A percentile compares a stretch with the other conserved stretches of the same genome.
phyloP scores from a whole-genome alignment of 2,329 filamentous ascomycete species.

The Colletotrichum tabaci region DNA sequence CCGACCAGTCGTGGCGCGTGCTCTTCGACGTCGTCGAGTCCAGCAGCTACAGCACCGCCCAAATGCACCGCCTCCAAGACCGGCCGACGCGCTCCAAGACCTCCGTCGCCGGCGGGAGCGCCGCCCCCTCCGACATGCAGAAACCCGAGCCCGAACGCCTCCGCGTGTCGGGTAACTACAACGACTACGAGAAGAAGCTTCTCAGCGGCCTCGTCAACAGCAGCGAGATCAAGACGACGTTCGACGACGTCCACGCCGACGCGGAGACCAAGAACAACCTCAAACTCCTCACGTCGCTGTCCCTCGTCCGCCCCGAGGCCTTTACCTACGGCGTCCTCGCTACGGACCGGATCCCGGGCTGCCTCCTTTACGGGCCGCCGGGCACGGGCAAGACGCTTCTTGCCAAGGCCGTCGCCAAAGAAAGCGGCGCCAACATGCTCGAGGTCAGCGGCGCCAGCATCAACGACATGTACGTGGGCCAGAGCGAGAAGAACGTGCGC shows the following conservation, averaged over 20 bases:
- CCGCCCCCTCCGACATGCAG: slow-evolving; percentile 20
- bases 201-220: slow-evolving; percentile 87
- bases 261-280: slow-evolving; percentile 88
- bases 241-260: slow-evolving; percentile 87
- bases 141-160: slow-evolving; percentile 41
- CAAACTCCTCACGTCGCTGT: slow-evolving; percentile 89
- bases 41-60: slow-evolving; percentile 37
- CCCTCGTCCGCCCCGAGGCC: slow-evolving; percentile 90
- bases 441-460: slow-evolving; percentile 93
- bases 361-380: slow-evolving; percentile 89
- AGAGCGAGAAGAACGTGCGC: slow-evolving; percentile 95
- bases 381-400: slow-evolving; percentile 83
- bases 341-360: slow-evolving; percentile 90
- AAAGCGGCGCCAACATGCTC: slow-evolving; percentile 80
- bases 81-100: slow-evolving; percentile 40
- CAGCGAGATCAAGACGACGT: slow-evolving; percentile 87
- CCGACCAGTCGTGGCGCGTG: slow-evolving; percentile 30
- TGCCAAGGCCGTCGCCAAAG: slow-evolving; percentile 78
- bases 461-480: slow-evolving; percentile 96
- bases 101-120: slow-evolving; percentile 37
- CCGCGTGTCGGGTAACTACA: slow-evolving; percentile 62
- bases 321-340: slow-evolving; percentile 96
- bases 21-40: slow-evolving; percentile 44
- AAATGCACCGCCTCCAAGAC: slow-evolving; percentile 24
- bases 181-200: slow-evolving; percentile 86